Conservation (phyloP, 441 rosid genomes). For the Adansonia grandidieri region DNA sequence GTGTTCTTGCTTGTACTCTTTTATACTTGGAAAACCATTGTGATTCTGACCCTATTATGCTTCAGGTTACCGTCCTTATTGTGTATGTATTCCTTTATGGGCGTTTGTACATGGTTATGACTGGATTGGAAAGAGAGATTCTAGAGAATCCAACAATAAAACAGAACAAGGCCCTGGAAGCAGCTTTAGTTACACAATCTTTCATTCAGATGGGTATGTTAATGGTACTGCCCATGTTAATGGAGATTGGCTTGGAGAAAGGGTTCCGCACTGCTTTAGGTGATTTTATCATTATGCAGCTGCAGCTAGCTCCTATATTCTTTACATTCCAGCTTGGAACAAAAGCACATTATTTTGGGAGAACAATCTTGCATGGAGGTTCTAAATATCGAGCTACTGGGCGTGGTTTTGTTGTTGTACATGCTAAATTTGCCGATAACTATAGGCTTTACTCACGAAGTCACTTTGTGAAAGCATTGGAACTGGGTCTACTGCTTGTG, state of each 20-base stretch:
- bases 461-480: slow-evolving; percentile 92
- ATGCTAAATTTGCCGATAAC: slow-evolving; percentile 91
- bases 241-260: slow-evolving; percentile 95
- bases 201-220: slow-evolving; percentile 85
- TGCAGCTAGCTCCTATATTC: slow-evolving; percentile 83
- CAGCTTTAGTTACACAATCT: slow-evolving; percentile 88
- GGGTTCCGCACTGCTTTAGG: slow-evolving; percentile 87
- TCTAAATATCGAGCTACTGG: slow-evolving; percentile 90
- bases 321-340: slow-evolving; percentile 94
- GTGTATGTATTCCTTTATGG: slow-evolving; percentile 88
- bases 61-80: slow-evolving; percentile 78
- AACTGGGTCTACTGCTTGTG: slow-evolving; percentile 75
- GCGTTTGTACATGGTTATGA: slow-evolving; percentile 82
- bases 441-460: slow-evolving; percentile 90
- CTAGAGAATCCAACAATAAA: slow-evolving; percentile 47
- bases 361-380: slow-evolving; percentile 91
- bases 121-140: slow-evolving; percentile 74
- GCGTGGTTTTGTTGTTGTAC: slow-evolving; percentile 90
- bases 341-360: slow-evolving; percentile 82
- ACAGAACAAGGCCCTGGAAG: slow-evolving; percentile 76
- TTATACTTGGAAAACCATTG: slow-evolving; percentile 3
- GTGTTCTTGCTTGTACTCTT: slow-evolving; percentile 13
- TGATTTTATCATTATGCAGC: slow-evolving; percentile 85
- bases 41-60: slow-evolving; percentile 15
- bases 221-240: slow-evolving; percentile 90